A percentile compares a stretch with the other conserved stretches of the same genome.
Conservation (phyloP, 352 stramenopile genomes). For the Pythium folliculosum region DNA sequence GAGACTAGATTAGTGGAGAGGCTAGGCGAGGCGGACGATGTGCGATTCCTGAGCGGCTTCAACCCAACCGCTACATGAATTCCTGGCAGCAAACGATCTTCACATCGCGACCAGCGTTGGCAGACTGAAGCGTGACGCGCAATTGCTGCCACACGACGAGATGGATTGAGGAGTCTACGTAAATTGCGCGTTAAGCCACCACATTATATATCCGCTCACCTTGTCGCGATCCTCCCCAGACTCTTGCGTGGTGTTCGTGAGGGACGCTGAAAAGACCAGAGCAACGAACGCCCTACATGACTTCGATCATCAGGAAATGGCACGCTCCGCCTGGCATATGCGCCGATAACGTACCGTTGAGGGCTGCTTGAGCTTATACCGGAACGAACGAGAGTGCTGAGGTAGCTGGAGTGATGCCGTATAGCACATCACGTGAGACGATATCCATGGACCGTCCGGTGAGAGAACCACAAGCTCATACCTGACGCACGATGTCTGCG, state of each 20-base stretch:
- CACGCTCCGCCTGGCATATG: too few species aligned
- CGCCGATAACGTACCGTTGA: slow-evolving; percentile 7
- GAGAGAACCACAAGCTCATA: neutral
- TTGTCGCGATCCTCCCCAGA: neutral
- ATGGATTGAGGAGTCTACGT: slow-evolving; percentile 3
- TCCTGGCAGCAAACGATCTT: slow-evolving; percentile 26
- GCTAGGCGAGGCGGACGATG: slow-evolving; percentile 6
- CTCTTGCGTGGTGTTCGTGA: slow-evolving; percentile 16
- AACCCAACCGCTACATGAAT: slow-evolving; percentile 17
- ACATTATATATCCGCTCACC: neutral
- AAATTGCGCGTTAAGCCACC: neutral
- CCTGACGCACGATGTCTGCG: slow-evolving; percentile 23
- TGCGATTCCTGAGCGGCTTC: slow-evolving; percentile 4
- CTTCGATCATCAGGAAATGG: neutral
- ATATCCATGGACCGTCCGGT: neutral
- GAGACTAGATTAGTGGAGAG: slow-evolving; percentile 1
- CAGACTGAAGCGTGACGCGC: slow-evolving; percentile 15
- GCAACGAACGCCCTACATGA: slow-evolving; percentile 24
- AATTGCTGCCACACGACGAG: neutral
- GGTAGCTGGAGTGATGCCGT: slow-evolving; percentile 3
- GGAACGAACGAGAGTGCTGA: slow-evolving; percentile 21
- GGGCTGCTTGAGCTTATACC: neutral
- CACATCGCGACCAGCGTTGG: slow-evolving; percentile 13
- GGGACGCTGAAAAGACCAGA: slow-evolving; percentile 28
- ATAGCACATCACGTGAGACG: neutral